A percentile compares a stretch with the other conserved stretches of the same genome.
Evolutionary conservation across 441 rosid genomes (phyloP).

Genomic region (Adansonia rubrostipa): DNA sequence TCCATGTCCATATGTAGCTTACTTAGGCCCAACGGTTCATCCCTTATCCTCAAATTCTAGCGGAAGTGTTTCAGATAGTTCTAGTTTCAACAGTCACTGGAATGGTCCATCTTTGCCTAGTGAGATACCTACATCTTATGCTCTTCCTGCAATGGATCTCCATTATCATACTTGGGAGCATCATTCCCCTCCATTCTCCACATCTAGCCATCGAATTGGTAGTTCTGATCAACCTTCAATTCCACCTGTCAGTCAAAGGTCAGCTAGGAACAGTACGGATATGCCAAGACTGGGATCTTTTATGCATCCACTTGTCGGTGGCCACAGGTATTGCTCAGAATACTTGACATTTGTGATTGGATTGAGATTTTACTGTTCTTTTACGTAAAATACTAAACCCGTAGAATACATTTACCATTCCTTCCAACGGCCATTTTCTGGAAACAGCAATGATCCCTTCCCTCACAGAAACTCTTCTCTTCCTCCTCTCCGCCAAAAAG

Average conservation of each 20-base stretch:
- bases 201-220: conserved; percentile 56
- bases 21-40: conserved; percentile 79
- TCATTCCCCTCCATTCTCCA: conserved; percentile 70
- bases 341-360: neutral
- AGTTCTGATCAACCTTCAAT: conserved; percentile 64
- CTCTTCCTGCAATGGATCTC: conserved; percentile 75
- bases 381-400: neutral
- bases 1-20: conserved; percentile 89
- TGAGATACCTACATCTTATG: conserved; percentile 72
- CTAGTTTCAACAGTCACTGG: conserved; percentile 78
- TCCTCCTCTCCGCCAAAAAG: neutral
- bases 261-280: conserved; percentile 63
- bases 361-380: conserved; percentile 2
- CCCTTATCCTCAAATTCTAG: conserved; percentile 78
- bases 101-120: conserved; percentile 68
- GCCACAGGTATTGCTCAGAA: conserved; percentile 64
- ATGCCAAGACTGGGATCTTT: conserved; percentile 74
- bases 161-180: conserved; percentile 91
- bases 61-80: conserved; percentile 69
- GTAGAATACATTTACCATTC: neutral
- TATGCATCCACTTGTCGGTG: conserved; percentile 73
- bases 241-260: conserved; percentile 63
- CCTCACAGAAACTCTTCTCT: neutral
- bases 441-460: neutral
- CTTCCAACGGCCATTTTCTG: neutral